Evolutionary conservation across 352 stramenopile species (phyloP).

Genomic region (Pythium aquatile): DNA sequence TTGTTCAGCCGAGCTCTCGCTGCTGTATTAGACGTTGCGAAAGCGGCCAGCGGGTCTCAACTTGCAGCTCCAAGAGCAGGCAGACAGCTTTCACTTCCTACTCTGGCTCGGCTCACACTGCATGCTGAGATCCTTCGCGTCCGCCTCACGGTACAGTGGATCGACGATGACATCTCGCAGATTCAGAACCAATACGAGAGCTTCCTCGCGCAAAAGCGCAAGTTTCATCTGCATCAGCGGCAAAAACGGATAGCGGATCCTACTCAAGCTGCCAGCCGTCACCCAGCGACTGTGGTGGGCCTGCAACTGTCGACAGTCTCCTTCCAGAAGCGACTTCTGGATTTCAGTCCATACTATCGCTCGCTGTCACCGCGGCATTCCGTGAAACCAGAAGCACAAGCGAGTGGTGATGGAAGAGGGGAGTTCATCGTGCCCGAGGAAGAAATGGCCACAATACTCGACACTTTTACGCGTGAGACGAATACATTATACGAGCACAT

Average conservation of each 20-base stretch:
- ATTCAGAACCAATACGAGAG: conserved; percentile 45
- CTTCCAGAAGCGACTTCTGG: background rate
- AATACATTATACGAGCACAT: conserved; percentile 3
- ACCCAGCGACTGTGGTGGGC: background rate
- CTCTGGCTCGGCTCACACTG: conserved; percentile 1
- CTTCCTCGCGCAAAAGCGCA: conserved; percentile 39
- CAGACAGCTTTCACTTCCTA: conserved; percentile 3
- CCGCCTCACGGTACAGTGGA: conserved; percentile 44
- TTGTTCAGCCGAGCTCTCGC: background rate
- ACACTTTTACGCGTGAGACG: background rate
- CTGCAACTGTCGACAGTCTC: background rate
- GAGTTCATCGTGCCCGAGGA: conserved; percentile 3
- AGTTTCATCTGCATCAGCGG: conserved; percentile 27
- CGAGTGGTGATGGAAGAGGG: background rate
- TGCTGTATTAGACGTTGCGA: background rate
- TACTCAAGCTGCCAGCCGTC: background rate
- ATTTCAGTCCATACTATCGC: background rate
- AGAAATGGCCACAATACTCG: background rate
- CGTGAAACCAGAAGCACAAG: background rate
- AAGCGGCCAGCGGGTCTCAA: background rate
- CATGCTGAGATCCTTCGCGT: conserved; percentile 36
- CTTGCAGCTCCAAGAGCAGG: background rate
- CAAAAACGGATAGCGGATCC: background rate
- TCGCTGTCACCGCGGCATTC: background rate
- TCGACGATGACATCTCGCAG: conserved; percentile 37